Evolutionary conservation across 305 asterid species (phyloP), one percentile per base, ranked within the genome.

Genomic region (Fraxinus greggii): DNA sequence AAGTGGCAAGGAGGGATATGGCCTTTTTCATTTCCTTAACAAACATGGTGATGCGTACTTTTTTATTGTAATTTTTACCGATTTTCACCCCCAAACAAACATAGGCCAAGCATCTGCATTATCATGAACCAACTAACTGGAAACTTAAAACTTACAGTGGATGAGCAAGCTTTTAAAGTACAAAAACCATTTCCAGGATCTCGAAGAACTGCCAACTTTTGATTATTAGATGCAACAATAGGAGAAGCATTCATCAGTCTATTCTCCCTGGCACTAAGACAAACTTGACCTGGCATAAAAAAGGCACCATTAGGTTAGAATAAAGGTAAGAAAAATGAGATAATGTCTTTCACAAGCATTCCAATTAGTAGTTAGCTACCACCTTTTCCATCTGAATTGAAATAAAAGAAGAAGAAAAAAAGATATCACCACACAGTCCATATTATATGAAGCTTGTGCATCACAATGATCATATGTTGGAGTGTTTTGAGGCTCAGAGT

Each of bases 121-220:
- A 81, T 42, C n/a, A 74, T 72, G 33, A 78, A 72, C 80, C 59
- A 77, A 78, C 54, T 61, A n/a, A 72, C 79, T 21, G 72, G 45
- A 61, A 84, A 89, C 97, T 89, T 54, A 38, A 69, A 83, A 89
- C 97, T 89, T 89, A 95, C 98, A 72, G 79, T 75, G n/a, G 90
- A 87, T 79, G 94, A 90, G 88, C 97, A 89, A 75, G 91, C 88
- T 85, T 77, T 86, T 85, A 90, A 63, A 82, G 89, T 72, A 83
- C 85, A 61, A 73, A 87, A 84, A 80, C 85, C 86, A 79, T 21
- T 83, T 82, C 85, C 86, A 69, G 82, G 86, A 88, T 83, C 86
- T 83, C 76, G 77, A 85, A 24, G 26, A 77, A 17, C 0, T 15
- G 85, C 84, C 28, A 90, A 67, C 42, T 84, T 88, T 81, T 81